Conservation (phyloP, 2,329 filamentous ascomycete species). For the Hirsutella thompsonii region DNA sequence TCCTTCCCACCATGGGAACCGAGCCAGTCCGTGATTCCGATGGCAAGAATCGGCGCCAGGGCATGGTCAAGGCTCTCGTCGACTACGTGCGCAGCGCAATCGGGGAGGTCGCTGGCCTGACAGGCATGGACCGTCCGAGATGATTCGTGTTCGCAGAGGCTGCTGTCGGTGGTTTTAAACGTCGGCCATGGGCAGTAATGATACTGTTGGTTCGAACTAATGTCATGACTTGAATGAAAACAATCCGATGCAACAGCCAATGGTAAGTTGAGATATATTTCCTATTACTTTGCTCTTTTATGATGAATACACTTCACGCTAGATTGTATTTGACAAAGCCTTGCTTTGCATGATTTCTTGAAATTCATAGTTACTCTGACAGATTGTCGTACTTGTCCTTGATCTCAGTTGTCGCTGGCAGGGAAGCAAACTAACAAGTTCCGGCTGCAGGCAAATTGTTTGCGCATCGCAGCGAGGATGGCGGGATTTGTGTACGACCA, state of each 20-base stretch:
- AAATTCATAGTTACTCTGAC: slow-evolving; percentile 20
- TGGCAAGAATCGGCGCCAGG: slow-evolving; percentile 41
- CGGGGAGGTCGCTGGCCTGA: slow-evolving; percentile 25
- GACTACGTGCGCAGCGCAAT: slow-evolving; percentile 42
- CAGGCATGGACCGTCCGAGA: slow-evolving; percentile 10
- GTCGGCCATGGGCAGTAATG: neutral
- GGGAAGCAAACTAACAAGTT: too few species aligned
- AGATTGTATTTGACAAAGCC: slow-evolving; percentile 33
- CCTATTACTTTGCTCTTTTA: slow-evolving; percentile 4
- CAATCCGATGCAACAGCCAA: slow-evolving; percentile 1
- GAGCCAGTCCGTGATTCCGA: slow-evolving; percentile 33
- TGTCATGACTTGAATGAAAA: neutral
- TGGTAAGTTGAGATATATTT: neutral
- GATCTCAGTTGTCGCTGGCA: too few species aligned
- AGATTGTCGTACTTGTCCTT: neutral
- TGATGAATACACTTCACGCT: slow-evolving; percentile 31
- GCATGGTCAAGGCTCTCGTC: slow-evolving; percentile 54
- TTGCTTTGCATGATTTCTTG: slow-evolving; percentile 19
- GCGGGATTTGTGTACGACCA: too few species aligned
- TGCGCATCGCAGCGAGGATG: too few species aligned
- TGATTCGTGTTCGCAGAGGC: neutral
- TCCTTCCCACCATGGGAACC: slow-evolving; percentile 81
- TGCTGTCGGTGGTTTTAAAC: too few species aligned
- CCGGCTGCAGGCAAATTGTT: too few species aligned
- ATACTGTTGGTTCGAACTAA: neutral